These are phyloP conservation scores for Nymphaea thermarum DNA, from an alignment of 164 flowering plant genomes.

Conservation along the genomic window DNA sequence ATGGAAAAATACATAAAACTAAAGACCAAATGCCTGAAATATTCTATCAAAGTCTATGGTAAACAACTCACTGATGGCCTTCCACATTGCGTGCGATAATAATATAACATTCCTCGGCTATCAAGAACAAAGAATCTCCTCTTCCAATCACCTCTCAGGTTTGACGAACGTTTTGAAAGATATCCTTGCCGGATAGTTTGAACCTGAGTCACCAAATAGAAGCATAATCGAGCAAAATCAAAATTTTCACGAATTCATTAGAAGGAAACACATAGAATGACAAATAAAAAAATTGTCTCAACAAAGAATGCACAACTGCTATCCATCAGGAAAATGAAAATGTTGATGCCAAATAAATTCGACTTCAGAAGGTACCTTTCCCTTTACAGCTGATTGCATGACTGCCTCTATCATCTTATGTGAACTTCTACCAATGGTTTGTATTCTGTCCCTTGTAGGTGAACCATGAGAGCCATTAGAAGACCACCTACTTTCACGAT, in stretches of 20 bases:
- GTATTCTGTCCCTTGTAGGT: slow-evolving; percentile 36
- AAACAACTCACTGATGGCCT: slow-evolving; percentile 59
- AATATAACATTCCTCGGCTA: slow-evolving; percentile 90
- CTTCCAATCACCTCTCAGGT: slow-evolving; percentile 93
- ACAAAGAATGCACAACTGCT: no score
- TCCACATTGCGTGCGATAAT: slow-evolving; percentile 71
- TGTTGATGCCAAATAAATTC: no score
- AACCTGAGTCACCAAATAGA: slow-evolving; percentile 37
- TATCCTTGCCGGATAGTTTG: slow-evolving; percentile 97
- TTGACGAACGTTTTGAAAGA: slow-evolving; percentile 91
- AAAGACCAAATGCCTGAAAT: not conserved
- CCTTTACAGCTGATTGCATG: slow-evolving; percentile 75
- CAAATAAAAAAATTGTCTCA: no score
- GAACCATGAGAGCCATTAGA: slow-evolving; percentile 57
- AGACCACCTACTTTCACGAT: slow-evolving; percentile 61
- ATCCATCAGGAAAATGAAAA: no score
- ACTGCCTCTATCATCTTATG: slow-evolving; percentile 50
- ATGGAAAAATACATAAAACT: not conserved
- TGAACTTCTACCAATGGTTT: slow-evolving; percentile 35
- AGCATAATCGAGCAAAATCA: no score
- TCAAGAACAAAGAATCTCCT: slow-evolving; percentile 94
- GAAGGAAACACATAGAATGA: not conserved
- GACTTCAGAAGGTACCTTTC: slow-evolving; percentile 44
- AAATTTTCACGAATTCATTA: not conserved
- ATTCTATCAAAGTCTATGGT: not conserved